phyloP scores from a whole-genome alignment of 345 rosid species.

The Bruguiera sexangula region DNA sequence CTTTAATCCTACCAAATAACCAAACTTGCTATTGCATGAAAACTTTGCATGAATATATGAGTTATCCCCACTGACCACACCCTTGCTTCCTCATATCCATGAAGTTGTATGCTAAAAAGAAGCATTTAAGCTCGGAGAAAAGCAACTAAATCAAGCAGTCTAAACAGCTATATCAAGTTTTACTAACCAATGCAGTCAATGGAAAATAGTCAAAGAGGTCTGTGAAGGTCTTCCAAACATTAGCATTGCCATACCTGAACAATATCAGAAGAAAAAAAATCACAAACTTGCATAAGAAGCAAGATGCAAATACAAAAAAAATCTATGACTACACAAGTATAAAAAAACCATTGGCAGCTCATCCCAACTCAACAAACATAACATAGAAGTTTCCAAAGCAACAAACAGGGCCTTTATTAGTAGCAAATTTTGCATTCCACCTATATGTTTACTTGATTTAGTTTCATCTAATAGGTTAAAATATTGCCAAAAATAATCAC shows the following conservation, averaged over 20 bases:
- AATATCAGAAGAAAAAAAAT: not conserved
- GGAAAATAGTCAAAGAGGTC: slow-evolving; percentile 96
- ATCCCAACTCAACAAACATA: not conserved
- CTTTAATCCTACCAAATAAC: not conserved
- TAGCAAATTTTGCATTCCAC: not conserved
- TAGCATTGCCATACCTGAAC: slow-evolving; percentile 89
- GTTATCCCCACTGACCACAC: no score
- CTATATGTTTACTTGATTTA: not conserved
- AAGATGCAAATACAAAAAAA: not conserved
- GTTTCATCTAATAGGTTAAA: no score
- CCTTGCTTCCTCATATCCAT: no score
- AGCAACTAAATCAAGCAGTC: not conserved
- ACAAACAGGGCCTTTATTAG: not conserved
- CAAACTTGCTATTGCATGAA: not conserved
- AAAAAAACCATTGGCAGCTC: not conserved
- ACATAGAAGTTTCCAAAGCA: not conserved
- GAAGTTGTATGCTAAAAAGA: no score
- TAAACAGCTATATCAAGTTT: not conserved
- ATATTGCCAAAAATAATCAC: not conserved
- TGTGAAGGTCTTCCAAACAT: slow-evolving; percentile 86
- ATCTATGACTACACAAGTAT: not conserved
- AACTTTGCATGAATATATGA: not conserved
- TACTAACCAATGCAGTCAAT: slow-evolving; percentile 91
- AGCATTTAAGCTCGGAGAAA: not conserved
- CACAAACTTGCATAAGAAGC: slow-evolving; percentile 1